phyloP scores from a whole-genome alignment of 495 filamentous ascomycete genomes.

The Podospora fimiseda region DNA sequence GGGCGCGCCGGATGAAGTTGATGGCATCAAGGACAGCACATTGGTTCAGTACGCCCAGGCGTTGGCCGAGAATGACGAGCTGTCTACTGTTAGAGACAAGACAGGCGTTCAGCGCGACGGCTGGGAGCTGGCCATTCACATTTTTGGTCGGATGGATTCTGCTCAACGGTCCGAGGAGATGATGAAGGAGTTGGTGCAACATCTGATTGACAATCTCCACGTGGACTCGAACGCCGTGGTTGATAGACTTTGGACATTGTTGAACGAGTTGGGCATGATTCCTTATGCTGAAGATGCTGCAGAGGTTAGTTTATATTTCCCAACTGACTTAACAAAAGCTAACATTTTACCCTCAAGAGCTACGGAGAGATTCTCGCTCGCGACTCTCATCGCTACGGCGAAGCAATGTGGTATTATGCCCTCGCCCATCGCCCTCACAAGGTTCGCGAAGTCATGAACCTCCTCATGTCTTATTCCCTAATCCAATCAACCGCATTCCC shows the following conservation, averaged over 20 bases:
- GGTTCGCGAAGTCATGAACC: constrained; percentile 71
- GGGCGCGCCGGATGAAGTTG: constrained; percentile 37
- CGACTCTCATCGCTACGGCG: constrained; percentile 65
- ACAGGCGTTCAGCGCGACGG: constrained; percentile 51
- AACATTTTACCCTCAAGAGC: constrained; percentile 48
- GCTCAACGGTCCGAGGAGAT: constrained; percentile 55
- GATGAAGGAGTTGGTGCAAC: constrained; percentile 47
- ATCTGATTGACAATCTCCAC: constrained; percentile 57
- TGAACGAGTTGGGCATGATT: constrained; percentile 62
- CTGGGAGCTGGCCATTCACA: constrained; percentile 78
- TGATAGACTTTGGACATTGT: constrained; percentile 66
- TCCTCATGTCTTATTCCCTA: constrained; percentile 80
- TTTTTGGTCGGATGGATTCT: constrained; percentile 69
- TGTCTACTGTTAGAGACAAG: constrained; percentile 26
- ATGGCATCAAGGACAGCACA: constrained; percentile 61
- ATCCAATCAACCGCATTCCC: constrained; percentile 77
- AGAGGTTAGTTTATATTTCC: constrained; percentile 52
- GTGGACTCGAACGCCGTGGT: constrained; percentile 59
- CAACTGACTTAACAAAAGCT: constrained; percentile 9
- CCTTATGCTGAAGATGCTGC: constrained; percentile 65
- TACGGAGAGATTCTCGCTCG: constrained; percentile 67
- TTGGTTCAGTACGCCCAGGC: constrained; percentile 65
- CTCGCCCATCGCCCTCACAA: constrained; percentile 67
- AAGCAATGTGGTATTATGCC: constrained; percentile 79
- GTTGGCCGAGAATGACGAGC: constrained; percentile 38